These are phyloP conservation scores for Chalciporus sphaerocephalus DNA, from an alignment of 768 basidiomycete genomes.

Conservation along the genomic window DNA sequence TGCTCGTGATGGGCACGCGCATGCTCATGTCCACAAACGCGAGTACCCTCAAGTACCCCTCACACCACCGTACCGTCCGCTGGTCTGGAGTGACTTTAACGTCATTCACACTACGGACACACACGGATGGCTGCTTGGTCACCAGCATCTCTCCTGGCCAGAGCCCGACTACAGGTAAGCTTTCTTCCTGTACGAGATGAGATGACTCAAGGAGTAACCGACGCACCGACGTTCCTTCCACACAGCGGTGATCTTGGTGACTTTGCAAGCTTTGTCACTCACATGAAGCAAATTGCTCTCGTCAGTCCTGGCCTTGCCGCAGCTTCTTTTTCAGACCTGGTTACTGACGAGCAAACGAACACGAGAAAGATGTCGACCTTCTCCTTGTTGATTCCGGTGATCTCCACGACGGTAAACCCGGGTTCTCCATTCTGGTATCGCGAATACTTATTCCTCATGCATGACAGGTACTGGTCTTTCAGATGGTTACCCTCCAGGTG, in stretches of 20 bases:
- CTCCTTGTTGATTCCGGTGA: constrained; percentile 82
- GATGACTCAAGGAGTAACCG: too few relatives aligned
- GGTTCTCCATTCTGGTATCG: not conserved
- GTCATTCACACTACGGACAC: constrained; percentile 84
- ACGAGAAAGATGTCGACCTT: constrained; percentile 74
- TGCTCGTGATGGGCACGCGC: constrained; percentile 26
- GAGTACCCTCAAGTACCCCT: constrained; percentile 40
- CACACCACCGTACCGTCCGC: constrained; percentile 55
- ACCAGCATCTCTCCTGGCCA: constrained; percentile 67
- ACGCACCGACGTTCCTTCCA: not conserved
- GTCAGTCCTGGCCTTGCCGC: constrained; percentile 5
- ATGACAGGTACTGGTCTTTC: constrained; percentile 69
- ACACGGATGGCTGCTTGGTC: constrained; percentile 79
- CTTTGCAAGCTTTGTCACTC: constrained; percentile 71
- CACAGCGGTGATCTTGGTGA: constrained; percentile 66
- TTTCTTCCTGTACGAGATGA: not conserved
- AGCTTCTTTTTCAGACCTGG: not conserved
- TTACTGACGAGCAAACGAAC: not conserved
- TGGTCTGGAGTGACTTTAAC: constrained; percentile 89
- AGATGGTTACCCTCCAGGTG: constrained; percentile 58
- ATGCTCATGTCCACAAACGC: constrained; percentile 35
- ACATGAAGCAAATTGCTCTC: not conserved
- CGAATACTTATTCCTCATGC: not conserved
- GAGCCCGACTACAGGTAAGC: constrained; percentile 70
- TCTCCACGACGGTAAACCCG: constrained; percentile 55